phyloP scores from a whole-genome alignment of 2,329 filamentous ascomycete genomes.

The Epichloe coenophiala region DNA sequence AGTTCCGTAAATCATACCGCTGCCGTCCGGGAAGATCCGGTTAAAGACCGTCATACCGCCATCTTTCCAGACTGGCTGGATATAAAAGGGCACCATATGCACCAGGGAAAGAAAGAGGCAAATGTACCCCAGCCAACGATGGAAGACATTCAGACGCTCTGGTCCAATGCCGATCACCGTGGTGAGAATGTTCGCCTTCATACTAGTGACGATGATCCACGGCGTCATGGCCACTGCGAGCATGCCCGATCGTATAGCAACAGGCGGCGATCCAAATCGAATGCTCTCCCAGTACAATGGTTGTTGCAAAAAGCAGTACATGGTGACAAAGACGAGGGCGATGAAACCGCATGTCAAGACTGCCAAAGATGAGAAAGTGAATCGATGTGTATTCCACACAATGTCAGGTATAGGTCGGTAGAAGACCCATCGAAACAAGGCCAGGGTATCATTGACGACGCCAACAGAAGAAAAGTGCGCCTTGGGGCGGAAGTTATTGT shows the following conservation, averaged over 20 bases:
- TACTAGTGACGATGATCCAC: slow-evolving; percentile 81
- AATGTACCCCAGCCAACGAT: slow-evolving; percentile 82
- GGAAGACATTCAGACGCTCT: slow-evolving; percentile 82
- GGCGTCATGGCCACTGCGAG: slow-evolving; percentile 81
- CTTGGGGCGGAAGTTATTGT: slow-evolving; percentile 45
- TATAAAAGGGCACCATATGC: slow-evolving; percentile 79
- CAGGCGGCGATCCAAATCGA: slow-evolving; percentile 69
- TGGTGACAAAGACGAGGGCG: slow-evolving; percentile 56
- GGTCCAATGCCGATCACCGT: slow-evolving; percentile 82
- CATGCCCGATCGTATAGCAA: slow-evolving; percentile 84
- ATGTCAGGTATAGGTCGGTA: slow-evolving; percentile 75
- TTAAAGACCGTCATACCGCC: slow-evolving; percentile 58
- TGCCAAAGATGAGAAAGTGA: slow-evolving; percentile 71
- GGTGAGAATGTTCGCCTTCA: slow-evolving; percentile 79
- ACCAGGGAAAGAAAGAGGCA: slow-evolving; percentile 71
- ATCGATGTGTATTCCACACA: slow-evolving; percentile 48
- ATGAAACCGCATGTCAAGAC: slow-evolving; percentile 55
- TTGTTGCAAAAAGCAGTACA: slow-evolving; percentile 78
- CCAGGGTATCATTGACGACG: slow-evolving; percentile 63
- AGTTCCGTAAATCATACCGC: slow-evolving; percentile 68
- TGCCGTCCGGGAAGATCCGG: slow-evolving; percentile 50
- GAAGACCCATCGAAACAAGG: slow-evolving; percentile 77
- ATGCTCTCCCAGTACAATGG: slow-evolving; percentile 87
- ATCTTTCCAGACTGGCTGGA: slow-evolving; percentile 77
- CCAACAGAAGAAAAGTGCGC: slow-evolving; percentile 65